Evolutionary conservation across 257 asterid genomes (phyloP), one percentile per base, ranked within the genome.

Genomic region (Petrea volubilis): DNA sequence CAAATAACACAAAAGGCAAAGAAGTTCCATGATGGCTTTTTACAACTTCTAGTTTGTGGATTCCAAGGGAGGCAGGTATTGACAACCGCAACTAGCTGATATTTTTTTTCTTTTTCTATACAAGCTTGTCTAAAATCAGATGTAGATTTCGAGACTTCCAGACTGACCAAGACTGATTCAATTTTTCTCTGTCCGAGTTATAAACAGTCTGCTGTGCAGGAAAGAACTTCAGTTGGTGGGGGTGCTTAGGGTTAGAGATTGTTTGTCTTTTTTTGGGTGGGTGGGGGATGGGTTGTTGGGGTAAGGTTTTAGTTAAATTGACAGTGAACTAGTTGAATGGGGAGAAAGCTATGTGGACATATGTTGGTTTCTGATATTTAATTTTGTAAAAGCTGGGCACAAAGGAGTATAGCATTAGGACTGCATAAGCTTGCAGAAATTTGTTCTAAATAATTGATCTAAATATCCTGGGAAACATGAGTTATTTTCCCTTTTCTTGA

Each of bases 1-100:
- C 96, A 93, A 60, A 34, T 91, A 70, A 84, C 91, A 79, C 96
- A 91, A 76, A 91, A 91, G 83, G 87, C 87, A 29, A 91, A 93
- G 86, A 93, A 83, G 74, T 91, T 80, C 62, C 96, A 85, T 73
- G 98, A 93, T 74, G 97, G 96, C 21, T 78, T 80, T 76, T 75
- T 91, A 74, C 85, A 76, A 73, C 94, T 93, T 75, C 74, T 78
- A 63, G 74, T 70, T 63, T 72, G 82, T 79, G 96, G 96, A 72
- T 89, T 86, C 44, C 95, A 84, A 68, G 82, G 90, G 77, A 86
- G 88, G 77, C 94, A 93, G 97, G 98, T 93, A 69, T 65, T 33
- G 56, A 66, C 74, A 72, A 64, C 55, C 41, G 23, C 67, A 70
- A 57, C 60, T 64, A 23, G 52, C 34, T 70, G 65, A 65, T 67